Evolutionary conservation across 2,329 filamentous ascomycete genomes (phyloP).

Genomic region (Stylonectria norvegica): DNA sequence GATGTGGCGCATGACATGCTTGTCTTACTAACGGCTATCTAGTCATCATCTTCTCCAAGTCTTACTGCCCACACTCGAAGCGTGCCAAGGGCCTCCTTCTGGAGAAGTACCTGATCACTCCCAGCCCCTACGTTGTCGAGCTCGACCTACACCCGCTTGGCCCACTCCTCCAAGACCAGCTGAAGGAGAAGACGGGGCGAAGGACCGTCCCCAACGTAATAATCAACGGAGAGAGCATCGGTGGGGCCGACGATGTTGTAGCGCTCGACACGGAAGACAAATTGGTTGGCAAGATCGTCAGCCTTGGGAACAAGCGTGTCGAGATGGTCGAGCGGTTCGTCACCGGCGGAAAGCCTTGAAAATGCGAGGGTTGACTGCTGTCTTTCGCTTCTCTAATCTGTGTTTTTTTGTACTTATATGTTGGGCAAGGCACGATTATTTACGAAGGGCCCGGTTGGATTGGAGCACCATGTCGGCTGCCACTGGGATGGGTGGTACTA

Average conservation of each 20-base stretch:
- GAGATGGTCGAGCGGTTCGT: conserved; percentile 47
- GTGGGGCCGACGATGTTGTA: conserved; percentile 82
- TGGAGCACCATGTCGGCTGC: conserved; percentile 7
- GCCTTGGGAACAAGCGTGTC: conserved; percentile 67
- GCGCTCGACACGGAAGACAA: conserved; percentile 64
- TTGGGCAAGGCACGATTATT: conserved; percentile 7
- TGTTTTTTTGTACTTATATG: conserved; percentile 10
- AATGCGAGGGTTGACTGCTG: not conserved
- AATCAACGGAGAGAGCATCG: conserved; percentile 82
- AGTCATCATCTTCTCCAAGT: conserved; percentile 97
- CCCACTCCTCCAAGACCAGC: conserved; percentile 63
- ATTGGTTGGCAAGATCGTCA: conserved; percentile 68
- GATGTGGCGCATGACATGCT: not conserved
- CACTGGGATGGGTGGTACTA: conserved; percentile 7
- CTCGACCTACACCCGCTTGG: conserved; percentile 81
- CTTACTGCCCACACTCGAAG: conserved; percentile 83
- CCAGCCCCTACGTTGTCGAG: conserved; percentile 83
- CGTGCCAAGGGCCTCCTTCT: conserved; percentile 83
- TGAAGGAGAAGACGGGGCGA: conserved; percentile 72
- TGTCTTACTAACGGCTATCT: conserved; percentile 11
- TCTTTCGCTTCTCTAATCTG: conserved; percentile 3
- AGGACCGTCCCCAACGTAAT: conserved; percentile 90
- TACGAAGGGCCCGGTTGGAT: conserved; percentile 8
- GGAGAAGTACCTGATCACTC: conserved; percentile 78
- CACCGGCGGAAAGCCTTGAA: conserved; percentile 9